Evolutionary conservation across 78 protist species (phyloP).

Genomic region (Dictyostelium purpureum): DNA sequence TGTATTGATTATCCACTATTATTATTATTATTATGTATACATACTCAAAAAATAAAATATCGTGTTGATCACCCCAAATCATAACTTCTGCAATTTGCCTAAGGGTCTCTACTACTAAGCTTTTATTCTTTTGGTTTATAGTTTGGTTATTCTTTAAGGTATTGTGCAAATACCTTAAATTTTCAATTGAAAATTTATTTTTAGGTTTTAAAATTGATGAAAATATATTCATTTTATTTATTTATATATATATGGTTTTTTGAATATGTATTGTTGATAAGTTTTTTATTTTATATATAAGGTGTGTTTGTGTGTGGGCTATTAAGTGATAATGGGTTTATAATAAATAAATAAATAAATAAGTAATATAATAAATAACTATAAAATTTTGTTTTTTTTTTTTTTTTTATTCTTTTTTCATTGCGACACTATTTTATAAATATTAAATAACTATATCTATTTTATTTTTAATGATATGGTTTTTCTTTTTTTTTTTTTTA

Average conservation of each 20-base stretch:
- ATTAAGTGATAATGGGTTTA: too few relatives aligned
- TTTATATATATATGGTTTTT: background rate
- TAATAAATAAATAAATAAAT: background rate
- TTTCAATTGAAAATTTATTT: constrained; percentile 71
- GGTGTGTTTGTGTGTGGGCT: too few relatives aligned
- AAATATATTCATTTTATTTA: constrained; percentile 26
- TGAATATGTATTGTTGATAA: background rate
- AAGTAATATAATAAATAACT: background rate
- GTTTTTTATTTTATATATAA: background rate
- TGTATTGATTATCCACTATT: background rate
- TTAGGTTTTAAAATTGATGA: constrained; percentile 62
- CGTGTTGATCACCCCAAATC: constrained; percentile 96
- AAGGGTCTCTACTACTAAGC: constrained; percentile 84
- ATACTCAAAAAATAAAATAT: constrained; percentile 79
- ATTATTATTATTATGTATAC: background rate
- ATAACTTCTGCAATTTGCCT: constrained; percentile 89
- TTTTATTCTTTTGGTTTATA: constrained; percentile 54
- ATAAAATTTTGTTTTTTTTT: background rate
- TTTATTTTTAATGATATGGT: too few relatives aligned
- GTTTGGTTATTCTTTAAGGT: constrained; percentile 37
- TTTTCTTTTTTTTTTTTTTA: too few relatives aligned
- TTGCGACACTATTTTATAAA: too few relatives aligned
- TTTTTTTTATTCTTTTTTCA: background rate
- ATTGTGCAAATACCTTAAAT: constrained; percentile 57
- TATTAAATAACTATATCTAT: too few relatives aligned